phyloP scores from a whole-genome alignment of 129 eudicot species.

The Chrysanthemum makinoi region DNA sequence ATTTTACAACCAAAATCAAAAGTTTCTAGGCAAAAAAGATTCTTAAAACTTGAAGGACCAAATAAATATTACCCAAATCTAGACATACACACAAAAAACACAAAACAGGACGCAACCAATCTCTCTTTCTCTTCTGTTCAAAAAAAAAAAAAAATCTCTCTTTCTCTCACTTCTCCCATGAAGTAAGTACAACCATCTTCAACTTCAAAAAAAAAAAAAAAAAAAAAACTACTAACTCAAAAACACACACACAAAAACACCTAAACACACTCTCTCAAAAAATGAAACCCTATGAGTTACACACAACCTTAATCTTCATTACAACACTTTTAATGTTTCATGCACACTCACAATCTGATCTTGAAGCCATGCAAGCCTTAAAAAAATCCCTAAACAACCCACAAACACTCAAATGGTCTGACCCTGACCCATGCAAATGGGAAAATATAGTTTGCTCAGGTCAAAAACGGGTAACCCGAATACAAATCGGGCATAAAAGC shows the following conservation, averaged over 20 bases:
- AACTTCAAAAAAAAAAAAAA: conserved; percentile 6
- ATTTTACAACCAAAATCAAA: background rate
- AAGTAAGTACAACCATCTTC: conserved; percentile 12
- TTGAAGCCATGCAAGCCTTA: conserved; percentile 61
- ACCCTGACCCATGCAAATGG: conserved; percentile 91
- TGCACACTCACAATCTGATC: conserved; percentile 47
- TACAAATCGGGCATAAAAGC: conserved; percentile 71
- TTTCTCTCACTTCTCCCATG: background rate
- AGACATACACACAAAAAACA: background rate
- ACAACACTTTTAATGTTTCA: conserved; percentile 32
- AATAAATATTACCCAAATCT: conserved; percentile 23
- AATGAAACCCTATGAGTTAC: conserved; percentile 41
- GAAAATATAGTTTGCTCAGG: conserved; percentile 51
- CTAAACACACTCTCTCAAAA: conserved; percentile 15
- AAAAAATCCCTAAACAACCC: conserved; percentile 58
- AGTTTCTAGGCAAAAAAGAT: conserved; percentile 10
- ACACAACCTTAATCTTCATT: conserved; percentile 33
- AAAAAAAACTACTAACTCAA: too few species aligned
- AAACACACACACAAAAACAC: background rate
- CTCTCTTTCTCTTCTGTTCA: background rate
- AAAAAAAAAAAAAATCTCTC: too few species aligned
- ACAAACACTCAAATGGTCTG: conserved; percentile 58
- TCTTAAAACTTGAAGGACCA: conserved; percentile 30
- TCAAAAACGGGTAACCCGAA: conserved; percentile 62
- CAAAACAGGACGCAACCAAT: background rate